Evolutionary conservation across 768 basidiomycete genomes (phyloP).

Genomic region (Exidia glandulosa): DNA sequence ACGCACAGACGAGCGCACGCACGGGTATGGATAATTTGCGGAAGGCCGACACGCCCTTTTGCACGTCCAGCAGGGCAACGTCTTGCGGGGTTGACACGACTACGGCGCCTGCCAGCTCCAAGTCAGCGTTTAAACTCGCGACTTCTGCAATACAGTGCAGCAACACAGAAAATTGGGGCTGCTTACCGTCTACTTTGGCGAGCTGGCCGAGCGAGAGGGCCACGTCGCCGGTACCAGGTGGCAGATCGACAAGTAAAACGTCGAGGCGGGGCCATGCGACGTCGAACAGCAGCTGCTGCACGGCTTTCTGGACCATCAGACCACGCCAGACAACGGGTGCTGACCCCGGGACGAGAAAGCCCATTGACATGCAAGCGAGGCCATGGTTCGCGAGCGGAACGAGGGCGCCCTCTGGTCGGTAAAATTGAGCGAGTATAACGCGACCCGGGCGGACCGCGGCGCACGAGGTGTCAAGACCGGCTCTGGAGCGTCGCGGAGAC

Average conservation of each 20-base stretch:
- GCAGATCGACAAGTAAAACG: conserved; percentile 87
- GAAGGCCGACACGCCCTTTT: conserved; percentile 90
- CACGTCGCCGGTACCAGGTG: conserved; percentile 95
- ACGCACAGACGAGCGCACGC: no score
- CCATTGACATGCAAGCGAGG: conserved; percentile 93
- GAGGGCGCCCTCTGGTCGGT: conserved; percentile 54
- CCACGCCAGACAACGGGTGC: conserved; percentile 91
- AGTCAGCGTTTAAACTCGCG: no score
- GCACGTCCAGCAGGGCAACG: conserved; percentile 81
- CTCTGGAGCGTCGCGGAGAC: conserved; percentile 66
- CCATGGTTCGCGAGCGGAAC: conserved; percentile 81
- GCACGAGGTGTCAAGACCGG: conserved; percentile 50
- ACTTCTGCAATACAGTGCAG: not conserved
- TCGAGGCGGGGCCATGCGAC: conserved; percentile 85
- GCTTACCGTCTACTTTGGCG: conserved; percentile 68
- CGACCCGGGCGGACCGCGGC: not conserved
- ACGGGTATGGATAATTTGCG: conserved; percentile 82
- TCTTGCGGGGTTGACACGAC: conserved; percentile 96
- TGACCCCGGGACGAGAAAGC: conserved; percentile 68
- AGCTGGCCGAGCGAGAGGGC: conserved; percentile 85
- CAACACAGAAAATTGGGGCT: not conserved
- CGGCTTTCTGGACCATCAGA: conserved; percentile 96
- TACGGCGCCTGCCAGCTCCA: conserved; percentile 53
- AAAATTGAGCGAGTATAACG: not conserved
- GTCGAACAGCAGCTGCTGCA: conserved; percentile 91